Base-by-base conservation (phyloP, 805 yeast species). In the Lipomyces yamadae region DNA sequence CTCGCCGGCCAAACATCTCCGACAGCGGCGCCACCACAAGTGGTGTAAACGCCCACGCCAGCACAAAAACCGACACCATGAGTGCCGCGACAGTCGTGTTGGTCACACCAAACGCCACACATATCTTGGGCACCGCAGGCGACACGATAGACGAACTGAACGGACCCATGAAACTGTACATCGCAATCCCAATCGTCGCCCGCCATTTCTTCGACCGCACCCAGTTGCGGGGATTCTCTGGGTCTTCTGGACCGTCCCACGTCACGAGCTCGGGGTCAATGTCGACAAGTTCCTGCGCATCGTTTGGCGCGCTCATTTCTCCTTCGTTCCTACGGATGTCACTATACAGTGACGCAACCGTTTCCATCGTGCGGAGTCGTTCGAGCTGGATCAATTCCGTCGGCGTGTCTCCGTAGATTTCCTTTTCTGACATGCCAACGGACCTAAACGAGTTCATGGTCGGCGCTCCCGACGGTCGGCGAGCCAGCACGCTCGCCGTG, bases 1-100 rank as follows among this genome's bases (percentile, higher is more conserved):
- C 77, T 75, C 84, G 84, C 76, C 96, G 82, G 56, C 95, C 94
- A 72, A 82, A 88, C 54, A 88, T 73, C 75, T 90, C 96, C 13
- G 93, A 88, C 45, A 90, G 75, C 2, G 97, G 97, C 29, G 95
- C 97, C 90, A 94, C 91, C 48, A 91, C 73, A 60, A 92, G 81
- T 1, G 98, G 98, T 32, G 97, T 97, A 0, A 92, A 83, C 0
- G 97, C 97, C 78, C 92, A 93, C 15, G 97, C 98, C 53, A 92
- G 78, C 29, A 93, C 97, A 74, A 83, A 86, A 42, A 87, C 79
- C 0, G 88, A 82, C 10, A 87, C 84, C 29, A 64, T 56, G 18
- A 67, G 52, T n/a, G 69, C 52, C 10, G 15, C 33, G 10, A 67
- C 81, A 2, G 82, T 78, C 0, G 79, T 62, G 54, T 79, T 76